phyloP scores from a whole-genome alignment of 2,329 filamentous ascomycete genomes.

The Diaporthe vaccinii region DNA sequence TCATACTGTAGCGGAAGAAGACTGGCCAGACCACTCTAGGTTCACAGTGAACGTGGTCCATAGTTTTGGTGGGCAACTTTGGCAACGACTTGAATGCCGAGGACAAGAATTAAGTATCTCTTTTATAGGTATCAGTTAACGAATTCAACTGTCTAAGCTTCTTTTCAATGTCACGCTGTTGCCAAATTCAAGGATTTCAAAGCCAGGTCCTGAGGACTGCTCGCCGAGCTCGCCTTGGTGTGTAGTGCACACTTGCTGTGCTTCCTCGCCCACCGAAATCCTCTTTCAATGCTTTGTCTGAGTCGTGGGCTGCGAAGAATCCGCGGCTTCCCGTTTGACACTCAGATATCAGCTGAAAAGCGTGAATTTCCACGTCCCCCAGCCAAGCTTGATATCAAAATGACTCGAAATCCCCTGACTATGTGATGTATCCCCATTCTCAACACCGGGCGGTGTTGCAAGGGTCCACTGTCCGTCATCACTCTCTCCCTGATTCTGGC shows the following conservation, averaged over 20 bases:
- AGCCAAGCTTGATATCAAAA: not conserved
- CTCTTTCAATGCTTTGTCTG: not conserved
- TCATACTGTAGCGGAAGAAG: too few relatives aligned
- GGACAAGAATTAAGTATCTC: too few relatives aligned
- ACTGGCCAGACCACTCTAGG: too few relatives aligned
- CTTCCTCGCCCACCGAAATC: not conserved
- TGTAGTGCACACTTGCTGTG: not conserved
- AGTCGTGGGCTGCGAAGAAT: not conserved
- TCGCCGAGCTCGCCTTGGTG: not conserved
- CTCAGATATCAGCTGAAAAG: not conserved
- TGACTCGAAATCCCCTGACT: not conserved
- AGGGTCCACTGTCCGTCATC: not conserved
- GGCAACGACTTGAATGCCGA: too few relatives aligned
- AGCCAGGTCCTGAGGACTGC: too few relatives aligned
- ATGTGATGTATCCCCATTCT: not conserved
- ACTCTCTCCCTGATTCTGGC: not conserved
- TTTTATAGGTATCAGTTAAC: too few relatives aligned
- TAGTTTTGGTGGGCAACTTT: too few relatives aligned
- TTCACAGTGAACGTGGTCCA: too few relatives aligned
- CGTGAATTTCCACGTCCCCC: not conserved
- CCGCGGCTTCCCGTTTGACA: not conserved
- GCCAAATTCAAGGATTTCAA: too few relatives aligned
- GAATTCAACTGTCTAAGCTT: too few relatives aligned
- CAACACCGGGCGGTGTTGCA: not conserved
- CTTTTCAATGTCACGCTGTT: too few relatives aligned